Conservation (phyloP, 257 asterid species). For the Penstemon eatonii region DNA sequence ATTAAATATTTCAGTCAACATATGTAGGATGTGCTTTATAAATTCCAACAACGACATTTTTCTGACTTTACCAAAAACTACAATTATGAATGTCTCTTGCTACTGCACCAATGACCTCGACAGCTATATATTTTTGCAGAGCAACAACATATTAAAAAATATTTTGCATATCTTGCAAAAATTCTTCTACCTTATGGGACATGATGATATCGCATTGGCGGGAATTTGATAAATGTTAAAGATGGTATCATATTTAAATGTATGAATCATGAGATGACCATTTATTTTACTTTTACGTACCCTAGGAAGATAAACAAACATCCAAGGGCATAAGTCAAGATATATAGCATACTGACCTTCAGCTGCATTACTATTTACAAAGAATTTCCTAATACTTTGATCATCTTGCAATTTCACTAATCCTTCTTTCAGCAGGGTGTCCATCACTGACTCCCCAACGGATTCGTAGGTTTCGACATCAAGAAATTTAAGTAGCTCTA, state of each 20-base stretch:
- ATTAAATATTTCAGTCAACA: constrained; percentile 1
- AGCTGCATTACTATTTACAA: constrained; percentile 36
- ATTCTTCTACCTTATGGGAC: constrained; percentile 6
- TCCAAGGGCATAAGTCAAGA: constrained; percentile 8
- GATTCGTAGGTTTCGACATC: constrained; percentile 97
- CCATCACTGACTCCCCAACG: constrained; percentile 76
- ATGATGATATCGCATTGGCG: constrained; percentile 15
- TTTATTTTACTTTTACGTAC: not conserved
- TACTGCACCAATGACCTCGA: constrained; percentile 17
- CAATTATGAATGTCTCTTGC: constrained; percentile 1
- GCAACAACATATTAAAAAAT: constrained; percentile 3
- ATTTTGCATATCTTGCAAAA: not conserved
- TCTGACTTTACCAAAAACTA: constrained; percentile 15
- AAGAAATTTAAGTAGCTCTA: constrained; percentile 73
- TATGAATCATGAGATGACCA: no score
- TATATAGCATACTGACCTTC: constrained; percentile 55
- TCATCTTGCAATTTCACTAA: constrained; percentile 60
- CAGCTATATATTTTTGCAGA: constrained; percentile 1
- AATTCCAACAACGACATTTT: constrained; percentile 8
- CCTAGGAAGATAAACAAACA: constrained; percentile 1
- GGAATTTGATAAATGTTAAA: constrained; percentile 8
- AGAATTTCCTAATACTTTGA: constrained; percentile 59
- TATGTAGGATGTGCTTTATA: constrained; percentile 1
- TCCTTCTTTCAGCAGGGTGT: constrained; percentile 65
- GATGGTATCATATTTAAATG: no score